Conservation (phyloP, 345 rosid genomes). For the Euphorbia tirucalli region DNA sequence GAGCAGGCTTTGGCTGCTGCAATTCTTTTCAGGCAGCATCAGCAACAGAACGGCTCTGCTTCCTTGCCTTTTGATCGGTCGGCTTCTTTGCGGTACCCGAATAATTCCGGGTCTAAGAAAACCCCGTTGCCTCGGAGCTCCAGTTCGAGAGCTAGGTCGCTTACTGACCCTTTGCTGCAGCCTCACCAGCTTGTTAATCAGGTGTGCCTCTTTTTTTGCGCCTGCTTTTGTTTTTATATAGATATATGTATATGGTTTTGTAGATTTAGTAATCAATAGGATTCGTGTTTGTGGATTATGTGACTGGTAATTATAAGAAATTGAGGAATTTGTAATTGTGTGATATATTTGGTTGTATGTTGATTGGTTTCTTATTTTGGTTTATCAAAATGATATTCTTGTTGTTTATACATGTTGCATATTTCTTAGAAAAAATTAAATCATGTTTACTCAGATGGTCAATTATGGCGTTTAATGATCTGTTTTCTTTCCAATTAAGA, state of each 20-base stretch:
- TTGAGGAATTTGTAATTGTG: not conserved
- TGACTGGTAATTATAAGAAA: not conserved
- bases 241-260: not conserved
- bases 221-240: not conserved
- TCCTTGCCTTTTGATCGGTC: conserved; percentile 76
- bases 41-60: conserved; percentile 43
- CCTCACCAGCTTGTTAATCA: conserved; percentile 87
- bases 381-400: not conserved
- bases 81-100: conserved; percentile 60
- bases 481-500: not conserved
- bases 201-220: conserved; percentile 40
- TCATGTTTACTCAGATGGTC: not conserved
- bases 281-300: not conserved
- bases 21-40: conserved; percentile 59
- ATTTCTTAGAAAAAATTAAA: not conserved
- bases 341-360: not conserved
- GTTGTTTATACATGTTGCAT: not conserved
- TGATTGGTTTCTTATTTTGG: not conserved
- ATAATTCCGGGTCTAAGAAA: conserved; percentile 52
- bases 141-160: conserved; percentile 79
- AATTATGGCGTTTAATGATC: not conserved
- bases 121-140: conserved; percentile 81
- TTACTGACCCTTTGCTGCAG: conserved; percentile 79
- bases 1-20: conserved; percentile 86
- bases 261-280: not conserved